A percentile compares a stretch with the other conserved stretches of the same genome.
These are phyloP conservation scores for Colletotrichum trifolii DNA, from an alignment of 2,329 filamentous ascomycete species.

Conservation along the genomic window DNA sequence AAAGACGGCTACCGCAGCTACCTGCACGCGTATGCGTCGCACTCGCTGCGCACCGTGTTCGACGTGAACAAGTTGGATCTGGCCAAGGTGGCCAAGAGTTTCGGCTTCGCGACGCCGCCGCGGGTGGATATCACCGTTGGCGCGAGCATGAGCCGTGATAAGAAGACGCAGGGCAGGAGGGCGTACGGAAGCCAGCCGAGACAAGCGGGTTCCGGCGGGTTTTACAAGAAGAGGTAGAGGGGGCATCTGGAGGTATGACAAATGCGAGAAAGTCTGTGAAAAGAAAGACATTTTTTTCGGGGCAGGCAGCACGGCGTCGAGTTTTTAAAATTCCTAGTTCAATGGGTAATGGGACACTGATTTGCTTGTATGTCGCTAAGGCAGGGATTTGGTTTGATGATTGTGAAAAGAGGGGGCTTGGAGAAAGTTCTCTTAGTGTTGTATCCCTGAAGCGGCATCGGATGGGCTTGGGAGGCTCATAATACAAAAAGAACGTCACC, in stretches of 20 bases:
- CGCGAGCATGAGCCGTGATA: conserved; percentile 79
- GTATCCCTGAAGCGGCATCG: too few relatives aligned
- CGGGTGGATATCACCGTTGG: conserved; percentile 87
- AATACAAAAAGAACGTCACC: too few relatives aligned
- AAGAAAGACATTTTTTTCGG: not conserved
- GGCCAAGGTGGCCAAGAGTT: conserved; percentile 84
- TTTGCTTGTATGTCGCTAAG: not conserved
- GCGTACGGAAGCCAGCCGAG: conserved; percentile 83
- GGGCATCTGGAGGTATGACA: not conserved
- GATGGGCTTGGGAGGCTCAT: too few relatives aligned
- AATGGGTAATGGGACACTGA: not conserved
- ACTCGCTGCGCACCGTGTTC: conserved; percentile 67
- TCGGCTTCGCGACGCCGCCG: conserved; percentile 82
- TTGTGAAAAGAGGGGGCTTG: too few relatives aligned
- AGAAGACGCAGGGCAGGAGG: conserved; percentile 73
- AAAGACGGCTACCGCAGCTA: conserved; percentile 88
- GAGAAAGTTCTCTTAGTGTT: too few relatives aligned
- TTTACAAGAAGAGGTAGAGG: conserved; percentile 48
- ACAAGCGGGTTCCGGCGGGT: conserved; percentile 32
- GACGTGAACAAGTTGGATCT: conserved; percentile 87
- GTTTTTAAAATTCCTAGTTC: conserved; percentile 1
- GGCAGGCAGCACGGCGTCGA: not conserved
- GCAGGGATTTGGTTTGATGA: too few relatives aligned
- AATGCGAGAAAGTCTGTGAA: not conserved
- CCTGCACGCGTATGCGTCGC: conserved; percentile 93